Conservation (phyloP, 2,329 filamentous ascomycete genomes). For the Lojkania enalia region DNA sequence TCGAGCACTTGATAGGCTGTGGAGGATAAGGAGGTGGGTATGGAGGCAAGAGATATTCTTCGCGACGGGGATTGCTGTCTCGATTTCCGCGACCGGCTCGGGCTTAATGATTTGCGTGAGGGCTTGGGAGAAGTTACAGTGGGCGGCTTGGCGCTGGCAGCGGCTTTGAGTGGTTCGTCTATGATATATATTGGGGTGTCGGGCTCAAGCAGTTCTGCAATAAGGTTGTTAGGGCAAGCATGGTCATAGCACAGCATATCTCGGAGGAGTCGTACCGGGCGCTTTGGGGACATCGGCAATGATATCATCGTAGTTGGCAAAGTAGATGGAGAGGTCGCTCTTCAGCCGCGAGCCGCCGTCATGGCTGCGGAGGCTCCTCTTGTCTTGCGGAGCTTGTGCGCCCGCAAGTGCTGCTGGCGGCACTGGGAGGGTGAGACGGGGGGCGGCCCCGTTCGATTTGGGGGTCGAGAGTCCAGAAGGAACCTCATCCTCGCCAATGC, state of each 20-base stretch:
- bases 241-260: slow-evolving; percentile 21
- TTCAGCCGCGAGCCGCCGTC: slow-evolving; percentile 81
- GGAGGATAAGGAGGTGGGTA: slow-evolving; percentile 29
- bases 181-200: slow-evolving; percentile 74
- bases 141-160: slow-evolving; percentile 22
- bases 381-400: slow-evolving; percentile 52
- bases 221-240: slow-evolving; percentile 21
- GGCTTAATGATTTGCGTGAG: slow-evolving; percentile 28
- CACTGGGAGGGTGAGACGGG: slow-evolving; percentile 29
- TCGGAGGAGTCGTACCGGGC: slow-evolving; percentile 60
- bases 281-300: slow-evolving; percentile 83
- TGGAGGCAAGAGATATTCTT: slow-evolving; percentile 16
- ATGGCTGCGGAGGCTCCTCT: slow-evolving; percentile 80
- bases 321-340: slow-evolving; percentile 88
- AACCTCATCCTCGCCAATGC: slow-evolving; percentile 38
- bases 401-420: slow-evolving; percentile 17
- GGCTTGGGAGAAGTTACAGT: slow-evolving; percentile 20
- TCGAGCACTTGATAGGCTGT: slow-evolving; percentile 46
- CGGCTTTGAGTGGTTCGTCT: slow-evolving; percentile 55
- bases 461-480: slow-evolving; percentile 38
- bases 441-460: slow-evolving; percentile 27
- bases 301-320: slow-evolving; percentile 91
- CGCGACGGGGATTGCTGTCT: slow-evolving; percentile 22
- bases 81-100: slow-evolving; percentile 29
- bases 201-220: slow-evolving; percentile 71